These are phyloP conservation scores for Heliocybe sulcata DNA, from an alignment of 1,284 basidiomycete species.

Conservation along the genomic window DNA sequence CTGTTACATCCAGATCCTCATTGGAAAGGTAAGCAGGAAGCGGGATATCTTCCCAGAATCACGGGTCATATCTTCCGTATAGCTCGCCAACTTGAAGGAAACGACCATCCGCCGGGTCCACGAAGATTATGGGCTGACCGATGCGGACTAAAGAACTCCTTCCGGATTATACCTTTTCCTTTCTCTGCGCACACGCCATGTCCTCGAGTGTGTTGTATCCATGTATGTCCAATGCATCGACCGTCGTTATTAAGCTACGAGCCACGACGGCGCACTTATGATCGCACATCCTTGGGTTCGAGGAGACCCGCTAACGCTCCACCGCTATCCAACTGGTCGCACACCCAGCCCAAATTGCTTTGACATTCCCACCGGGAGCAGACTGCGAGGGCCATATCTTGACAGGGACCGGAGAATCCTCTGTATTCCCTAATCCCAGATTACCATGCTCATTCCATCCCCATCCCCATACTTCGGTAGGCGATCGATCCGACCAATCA, in stretches of 20 bases:
- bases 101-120: slow-evolving; percentile 68
- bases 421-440: slow-evolving; percentile 58
- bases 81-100: slow-evolving; percentile 61
- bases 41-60: slow-evolving; percentile 5
- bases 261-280: too few species aligned
- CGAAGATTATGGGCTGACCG: slow-evolving; percentile 47
- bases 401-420: slow-evolving; percentile 41
- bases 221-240: not conserved
- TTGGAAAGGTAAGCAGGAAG: slow-evolving; percentile 39
- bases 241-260: not conserved
- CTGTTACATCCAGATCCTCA: slow-evolving; percentile 35
- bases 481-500: slow-evolving; percentile 9
- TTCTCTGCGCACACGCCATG: not conserved
- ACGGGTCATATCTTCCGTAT: slow-evolving; percentile 6
- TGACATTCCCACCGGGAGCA: slow-evolving; percentile 16
- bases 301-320: not conserved
- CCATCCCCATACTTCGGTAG: slow-evolving; percentile 69
- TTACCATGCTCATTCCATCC: slow-evolving; percentile 98
- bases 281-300: too few species aligned
- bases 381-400: slow-evolving; percentile 41
- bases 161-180: not conserved
- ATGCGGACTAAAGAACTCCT: not conserved
- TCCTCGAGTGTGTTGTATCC: not conserved
- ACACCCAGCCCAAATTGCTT: slow-evolving; percentile 57
- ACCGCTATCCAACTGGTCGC: slow-evolving; percentile 67